Percentiles rank a stretch among this genome's conserved stretches.
phyloP scores from a whole-genome alignment of 2,329 filamentous ascomycete genomes.

The Alternaria conjuncta region DNA sequence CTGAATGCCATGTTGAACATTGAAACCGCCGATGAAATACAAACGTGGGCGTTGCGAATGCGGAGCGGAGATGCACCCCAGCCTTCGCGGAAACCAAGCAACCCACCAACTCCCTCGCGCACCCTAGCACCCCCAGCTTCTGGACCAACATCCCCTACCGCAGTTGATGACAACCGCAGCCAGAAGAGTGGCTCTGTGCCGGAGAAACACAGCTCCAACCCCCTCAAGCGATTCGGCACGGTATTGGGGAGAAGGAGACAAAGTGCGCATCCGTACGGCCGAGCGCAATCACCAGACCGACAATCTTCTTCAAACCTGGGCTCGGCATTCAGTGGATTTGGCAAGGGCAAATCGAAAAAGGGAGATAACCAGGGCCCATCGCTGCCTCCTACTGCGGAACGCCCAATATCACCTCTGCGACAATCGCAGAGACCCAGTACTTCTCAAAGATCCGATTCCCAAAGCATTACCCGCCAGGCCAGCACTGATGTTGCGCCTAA shows the following conservation, averaged over 20 bases:
- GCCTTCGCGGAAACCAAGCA: constrained; percentile 42
- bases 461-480: constrained; percentile 36
- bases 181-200: constrained; percentile 58
- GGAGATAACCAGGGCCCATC: constrained; percentile 53
- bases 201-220: constrained; percentile 47
- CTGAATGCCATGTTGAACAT: constrained; percentile 85
- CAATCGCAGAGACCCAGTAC: constrained; percentile 36
- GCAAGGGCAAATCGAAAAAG: constrained; percentile 70
- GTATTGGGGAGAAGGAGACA: constrained; percentile 48
- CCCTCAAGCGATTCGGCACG: constrained; percentile 51
- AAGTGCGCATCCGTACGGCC: constrained; percentile 50
- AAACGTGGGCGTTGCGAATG: constrained; percentile 65
- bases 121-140: constrained; percentile 43
- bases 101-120: constrained; percentile 38
- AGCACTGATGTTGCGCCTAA: constrained; percentile 39
- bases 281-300: constrained; percentile 54
- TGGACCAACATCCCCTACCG: constrained; percentile 37
- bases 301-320: constrained; percentile 63
- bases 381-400: constrained; percentile 42
- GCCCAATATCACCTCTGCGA: constrained; percentile 43
- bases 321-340: constrained; percentile 66
- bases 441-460: constrained; percentile 43
- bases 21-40: constrained; percentile 85
- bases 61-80: constrained; percentile 48
- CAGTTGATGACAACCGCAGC: constrained; percentile 61